Percentiles rank a stretch among this genome's conserved stretches.
phyloP scores from a whole-genome alignment of 2,329 filamentous ascomycete genomes.

The Rhynchosporium agropyri region DNA sequence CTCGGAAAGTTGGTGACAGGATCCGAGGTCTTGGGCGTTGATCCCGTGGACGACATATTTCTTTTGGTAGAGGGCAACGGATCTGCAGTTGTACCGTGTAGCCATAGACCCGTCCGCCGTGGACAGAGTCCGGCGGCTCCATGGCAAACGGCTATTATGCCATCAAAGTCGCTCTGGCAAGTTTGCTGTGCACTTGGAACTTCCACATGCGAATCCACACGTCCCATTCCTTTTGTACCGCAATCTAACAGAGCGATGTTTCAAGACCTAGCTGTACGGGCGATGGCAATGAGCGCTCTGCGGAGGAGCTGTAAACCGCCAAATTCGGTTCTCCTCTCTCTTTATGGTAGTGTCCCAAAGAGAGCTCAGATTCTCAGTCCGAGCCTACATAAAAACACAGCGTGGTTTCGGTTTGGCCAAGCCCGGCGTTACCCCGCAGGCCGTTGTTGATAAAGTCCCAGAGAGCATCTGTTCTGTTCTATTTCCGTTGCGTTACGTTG shows the following conservation, averaged over 20 bases:
- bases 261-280: neutral
- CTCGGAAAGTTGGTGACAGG: neutral
- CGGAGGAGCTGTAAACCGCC: slow-evolving; percentile 7
- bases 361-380: neutral
- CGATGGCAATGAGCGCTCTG: neutral
- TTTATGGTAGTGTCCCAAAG: neutral
- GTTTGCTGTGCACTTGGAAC: neutral
- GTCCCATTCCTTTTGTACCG: neutral
- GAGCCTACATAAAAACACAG: neutral
- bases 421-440: neutral
- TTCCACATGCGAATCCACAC: neutral
- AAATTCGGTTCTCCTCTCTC: neutral
- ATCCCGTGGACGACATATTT: no score
- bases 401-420: neutral
- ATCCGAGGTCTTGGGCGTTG: neutral
- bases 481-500: neutral
- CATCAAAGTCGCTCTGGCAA: slow-evolving; percentile 9
- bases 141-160: neutral
- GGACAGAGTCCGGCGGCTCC: neutral
- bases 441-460: neutral
- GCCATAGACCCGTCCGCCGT: neutral
- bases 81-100: neutral
- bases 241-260: neutral
- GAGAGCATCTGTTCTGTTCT: neutral
- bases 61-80: neutral